These are phyloP conservation scores for Ailanthus altissimus DNA, from an alignment of 345 rosid genomes.

Conservation along the genomic window DNA sequence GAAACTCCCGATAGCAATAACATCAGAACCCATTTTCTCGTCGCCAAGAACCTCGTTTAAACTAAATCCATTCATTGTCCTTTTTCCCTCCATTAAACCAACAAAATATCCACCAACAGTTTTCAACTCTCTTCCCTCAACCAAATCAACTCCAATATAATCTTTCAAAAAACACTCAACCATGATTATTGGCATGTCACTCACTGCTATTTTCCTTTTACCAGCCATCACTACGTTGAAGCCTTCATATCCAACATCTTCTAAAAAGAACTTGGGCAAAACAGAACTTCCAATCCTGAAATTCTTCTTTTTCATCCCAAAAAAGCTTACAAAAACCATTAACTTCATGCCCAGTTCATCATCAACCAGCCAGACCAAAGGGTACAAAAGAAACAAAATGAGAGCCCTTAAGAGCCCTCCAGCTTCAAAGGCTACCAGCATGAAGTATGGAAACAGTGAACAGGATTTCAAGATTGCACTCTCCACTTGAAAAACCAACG, in stretches of 20 bases:
- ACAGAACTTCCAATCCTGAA: constrained; percentile 47
- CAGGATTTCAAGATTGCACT: constrained; percentile 48
- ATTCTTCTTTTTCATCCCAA: constrained; percentile 42
- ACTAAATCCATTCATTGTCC: not conserved
- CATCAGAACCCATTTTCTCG: constrained; percentile 2
- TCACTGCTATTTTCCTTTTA: constrained; percentile 42
- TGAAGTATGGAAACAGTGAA: constrained; percentile 61
- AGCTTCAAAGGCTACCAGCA: constrained; percentile 69
- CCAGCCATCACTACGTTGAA: constrained; percentile 45
- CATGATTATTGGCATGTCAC: constrained; percentile 58
- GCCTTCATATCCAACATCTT: constrained; percentile 56
- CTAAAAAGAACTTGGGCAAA: constrained; percentile 60
- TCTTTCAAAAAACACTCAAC: constrained; percentile 55
- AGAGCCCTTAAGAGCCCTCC: constrained; percentile 58
- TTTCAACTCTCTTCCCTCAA: constrained; percentile 54
- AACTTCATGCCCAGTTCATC: constrained; percentile 39
- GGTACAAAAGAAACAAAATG: constrained; percentile 50
- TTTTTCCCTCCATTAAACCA: constrained; percentile 48
- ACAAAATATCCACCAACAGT: constrained; percentile 44
- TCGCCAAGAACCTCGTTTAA: constrained; percentile 3
- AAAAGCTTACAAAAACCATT: constrained; percentile 54
- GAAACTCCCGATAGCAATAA: constrained; percentile 28
- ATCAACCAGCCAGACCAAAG: constrained; percentile 41
- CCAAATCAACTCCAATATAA: constrained; percentile 47
- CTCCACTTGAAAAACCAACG: constrained; percentile 52